Evolutionary conservation across 768 basidiomycete species (phyloP), one percentile per base, ranked within the genome.

Genomic region (Boletus vermiculosoides): DNA sequence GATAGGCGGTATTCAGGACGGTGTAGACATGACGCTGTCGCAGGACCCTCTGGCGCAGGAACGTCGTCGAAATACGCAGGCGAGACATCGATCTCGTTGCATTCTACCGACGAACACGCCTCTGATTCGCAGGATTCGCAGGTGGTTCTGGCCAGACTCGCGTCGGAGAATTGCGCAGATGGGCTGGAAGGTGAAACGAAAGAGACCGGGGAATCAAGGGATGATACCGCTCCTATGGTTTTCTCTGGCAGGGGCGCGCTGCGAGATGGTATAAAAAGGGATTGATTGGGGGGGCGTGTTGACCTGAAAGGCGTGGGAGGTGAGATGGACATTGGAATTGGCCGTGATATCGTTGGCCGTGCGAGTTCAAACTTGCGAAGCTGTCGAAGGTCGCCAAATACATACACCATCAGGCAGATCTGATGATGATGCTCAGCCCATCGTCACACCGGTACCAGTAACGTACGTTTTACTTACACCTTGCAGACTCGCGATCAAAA

Each of bases 351-450:
- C 15, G 81, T 72, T 11, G 88, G 89, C 22, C 88, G 78, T 4
- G 82, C 70, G n/a, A 92, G 83, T 67, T 91, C 90, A 64, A 90
- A 90, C 60, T 83, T 86, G 62, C 86, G 83, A 20, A 92, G 77
- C 64, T 92, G 90, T 9, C 90, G 77, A 20, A 91, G 76, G 70
- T 92, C 90, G 9, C 90, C 90, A 63, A 91, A 90, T 31, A 91
- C 66, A 66, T 90, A 92, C 6, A 92, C 82, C 66, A 88, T 88
- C 54, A 91, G 67, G 66, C 90, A 92, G 12, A 81, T 68, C 80
- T 71, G 2, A 36, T 3, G 3, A 71, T 34, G 39, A 50, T 16
- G 39, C 30, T 50, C n/a, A 64, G 45, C n/a, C 20, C 30, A 18
- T 20, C 16, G 41, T 41, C 36, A 33, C 12, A 28, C 25, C n/a